A percentile compares a stretch with the other conserved stretches of the same genome.
Evolutionary conservation across 108 stramenopile species (phyloP).

Genomic region (Cyclotella baltica): DNA sequence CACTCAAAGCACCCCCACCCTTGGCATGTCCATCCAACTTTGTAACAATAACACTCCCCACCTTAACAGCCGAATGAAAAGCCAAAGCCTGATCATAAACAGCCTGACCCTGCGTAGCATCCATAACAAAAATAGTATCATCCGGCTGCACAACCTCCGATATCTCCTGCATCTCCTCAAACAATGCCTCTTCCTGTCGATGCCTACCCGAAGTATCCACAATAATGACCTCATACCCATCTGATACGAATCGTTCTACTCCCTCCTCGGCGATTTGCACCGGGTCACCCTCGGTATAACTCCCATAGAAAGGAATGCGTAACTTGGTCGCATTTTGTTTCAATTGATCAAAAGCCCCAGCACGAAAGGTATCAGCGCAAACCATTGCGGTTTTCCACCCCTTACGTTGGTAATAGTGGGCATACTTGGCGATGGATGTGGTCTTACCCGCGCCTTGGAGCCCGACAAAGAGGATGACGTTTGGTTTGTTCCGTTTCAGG

Average conservation of each 20-base stretch:
- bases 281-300: conserved; percentile 96
- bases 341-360: conserved; percentile 98
- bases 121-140: conserved; percentile 96
- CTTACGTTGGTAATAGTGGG: conserved; percentile 92
- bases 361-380: conserved; percentile 98
- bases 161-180: conserved; percentile 99
- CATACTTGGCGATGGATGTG: conserved; percentile 97
- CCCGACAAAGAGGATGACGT: conserved; percentile 97
- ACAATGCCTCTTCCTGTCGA: conserved; percentile 93
- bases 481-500: conserved; percentile 88
- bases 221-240: conserved; percentile 96
- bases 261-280: conserved; percentile 97
- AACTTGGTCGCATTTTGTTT: conserved; percentile 99
- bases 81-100: conserved; percentile 95
- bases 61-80: conserved; percentile 93
- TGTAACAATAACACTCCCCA: conserved; percentile 96
- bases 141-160: conserved; percentile 89
- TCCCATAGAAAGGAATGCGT: conserved; percentile 93
- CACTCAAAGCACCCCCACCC: conserved; percentile 97
- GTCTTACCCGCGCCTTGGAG: conserved; percentile 98
- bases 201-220: conserved; percentile 98
- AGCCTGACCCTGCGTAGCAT: conserved; percentile 98
- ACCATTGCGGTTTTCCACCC: conserved; percentile 95
- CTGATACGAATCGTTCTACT: conserved; percentile 89
- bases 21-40: conserved; percentile 99